Evolutionary conservation across 768 basidiomycete genomes (phyloP), one percentile per base, ranked within the genome.

Genomic region (Tricholoma bakamatsutake): DNA sequence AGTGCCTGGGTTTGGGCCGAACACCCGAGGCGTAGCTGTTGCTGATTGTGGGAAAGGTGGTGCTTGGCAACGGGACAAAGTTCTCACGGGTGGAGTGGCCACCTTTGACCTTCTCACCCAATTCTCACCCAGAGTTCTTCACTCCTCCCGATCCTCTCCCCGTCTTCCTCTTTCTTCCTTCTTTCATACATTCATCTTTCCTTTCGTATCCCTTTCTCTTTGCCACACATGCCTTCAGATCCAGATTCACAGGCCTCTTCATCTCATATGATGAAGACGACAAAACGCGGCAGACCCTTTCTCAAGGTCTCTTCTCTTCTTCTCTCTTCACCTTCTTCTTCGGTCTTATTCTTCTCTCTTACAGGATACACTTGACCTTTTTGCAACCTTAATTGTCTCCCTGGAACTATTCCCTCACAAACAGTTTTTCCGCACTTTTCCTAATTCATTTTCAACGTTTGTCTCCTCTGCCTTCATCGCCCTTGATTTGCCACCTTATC

Each of bases 231-330:
- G 73, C 67, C 73, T 51, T 63, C 76, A 55, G 80, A 80, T 60
- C 53, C 64, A 65, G 69, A 78, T 49, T 74, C 80, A 30, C 80
- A 80, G 63, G 77, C 82, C 40, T 82, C 81, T 61, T 84, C 88
- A 40, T 92, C 90, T 27, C 94, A 96, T 71, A 91, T 96, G 90
- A 97, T 98, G 94, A 95, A 96, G 83, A 96, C 91, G 12, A 96
- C 94, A 68, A 92, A 93, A 78, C 85, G 94, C 67, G 94, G 94
- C 59, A 81, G 94, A 63, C 94, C 94, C 12, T 97, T 86, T 71
- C 82, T 95, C 71, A 96, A 95, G 84, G 94, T 90, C 57, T 45
- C 64, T 61, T 18, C 53, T 59, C 55, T 55, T n/a, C 48, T 40
- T 50, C 51, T 50, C 30, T 52, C 34, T 56, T n/a, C n/a, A n/a